Conservation (phyloP, 2,329 filamentous ascomycete genomes). For the Pseudonectria foliicola region DNA sequence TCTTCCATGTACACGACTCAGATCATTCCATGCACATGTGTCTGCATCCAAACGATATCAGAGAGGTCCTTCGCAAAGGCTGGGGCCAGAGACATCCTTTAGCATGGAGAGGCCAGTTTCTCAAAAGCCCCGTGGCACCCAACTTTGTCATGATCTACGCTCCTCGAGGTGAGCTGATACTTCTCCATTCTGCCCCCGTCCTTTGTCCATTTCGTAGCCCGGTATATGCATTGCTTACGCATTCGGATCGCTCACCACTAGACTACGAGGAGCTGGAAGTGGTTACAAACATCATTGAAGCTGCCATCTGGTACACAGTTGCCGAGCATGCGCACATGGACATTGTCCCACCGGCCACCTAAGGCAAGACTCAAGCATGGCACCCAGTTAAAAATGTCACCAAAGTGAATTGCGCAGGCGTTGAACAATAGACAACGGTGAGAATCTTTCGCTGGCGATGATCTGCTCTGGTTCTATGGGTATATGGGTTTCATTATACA, state of each 20-base stretch:
- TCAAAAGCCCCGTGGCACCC: conserved; percentile 58
- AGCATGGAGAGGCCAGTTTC: conserved; percentile 57
- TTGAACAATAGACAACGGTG: no score
- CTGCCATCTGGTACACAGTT: conserved; percentile 62
- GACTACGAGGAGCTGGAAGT: conserved; percentile 59
- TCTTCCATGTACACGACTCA: conserved; percentile 71
- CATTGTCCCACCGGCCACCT: conserved; percentile 7
- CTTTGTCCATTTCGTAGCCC: neutral
- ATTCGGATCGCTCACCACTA: conserved; percentile 13
- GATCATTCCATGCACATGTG: conserved; percentile 75
- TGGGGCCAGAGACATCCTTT: conserved; percentile 71
- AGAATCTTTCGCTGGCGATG: no score
- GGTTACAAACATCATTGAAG: conserved; percentile 63
- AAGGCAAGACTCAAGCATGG: neutral
- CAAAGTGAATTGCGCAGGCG: neutral
- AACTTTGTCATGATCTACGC: conserved; percentile 82
- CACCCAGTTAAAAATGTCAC: conserved; percentile 1
- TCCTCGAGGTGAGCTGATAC: conserved; percentile 45
- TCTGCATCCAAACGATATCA: conserved; percentile 71
- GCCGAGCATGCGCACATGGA: conserved; percentile 37
- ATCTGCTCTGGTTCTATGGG: neutral
- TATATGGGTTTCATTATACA: neutral
- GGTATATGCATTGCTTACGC: neutral
- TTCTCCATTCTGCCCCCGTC: conserved; percentile 1
- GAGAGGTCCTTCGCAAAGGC: conserved; percentile 61